Conservation (phyloP, 2,329 filamentous ascomycete species). For the Orbilia quercus region DNA sequence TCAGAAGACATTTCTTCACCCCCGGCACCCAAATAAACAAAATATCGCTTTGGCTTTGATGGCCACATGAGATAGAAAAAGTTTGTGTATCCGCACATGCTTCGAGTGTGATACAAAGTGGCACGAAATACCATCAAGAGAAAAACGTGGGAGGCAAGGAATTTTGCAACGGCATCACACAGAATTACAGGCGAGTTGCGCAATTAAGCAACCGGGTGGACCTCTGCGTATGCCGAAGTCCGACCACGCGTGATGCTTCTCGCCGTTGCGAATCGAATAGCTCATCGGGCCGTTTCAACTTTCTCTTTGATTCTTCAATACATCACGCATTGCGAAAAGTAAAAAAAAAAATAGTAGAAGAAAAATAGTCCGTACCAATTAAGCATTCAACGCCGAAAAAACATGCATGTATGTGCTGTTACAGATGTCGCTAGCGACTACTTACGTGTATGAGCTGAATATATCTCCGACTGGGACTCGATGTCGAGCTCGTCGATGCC, state of each 20-base stretch:
- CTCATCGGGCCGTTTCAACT: slow-evolving; percentile 25
- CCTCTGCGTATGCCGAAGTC: slow-evolving; percentile 19
- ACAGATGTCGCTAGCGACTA: slow-evolving; percentile 4
- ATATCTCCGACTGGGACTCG: slow-evolving; percentile 4
- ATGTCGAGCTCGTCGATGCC: slow-evolving; percentile 20
- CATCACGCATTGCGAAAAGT: not conserved
- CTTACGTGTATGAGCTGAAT: slow-evolving; percentile 15
- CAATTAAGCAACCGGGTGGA: slow-evolving; percentile 4
- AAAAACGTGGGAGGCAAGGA: slow-evolving; percentile 43
- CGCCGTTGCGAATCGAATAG: slow-evolving; percentile 7
- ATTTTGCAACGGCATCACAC: slow-evolving; percentile 9
- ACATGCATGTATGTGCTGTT: slow-evolving; percentile 40
- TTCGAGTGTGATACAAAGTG: not conserved
- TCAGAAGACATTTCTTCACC: too few species aligned
- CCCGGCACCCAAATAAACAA: too few species aligned
- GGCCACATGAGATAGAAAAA: slow-evolving; percentile 11
- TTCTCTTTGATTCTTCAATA: not conserved
- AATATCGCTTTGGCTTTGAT: not conserved
- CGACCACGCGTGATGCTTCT: slow-evolving; percentile 19
- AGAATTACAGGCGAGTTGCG: slow-evolving; percentile 35
- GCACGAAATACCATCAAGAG: slow-evolving; percentile 10
- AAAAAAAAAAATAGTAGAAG: too few species aligned
- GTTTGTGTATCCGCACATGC: not conserved
- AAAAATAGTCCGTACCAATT: not conserved
- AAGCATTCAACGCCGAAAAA: not conserved